phyloP scores from a whole-genome alignment of 192 early-diverging fungal species.

The Ambispora gerdemannii region DNA sequence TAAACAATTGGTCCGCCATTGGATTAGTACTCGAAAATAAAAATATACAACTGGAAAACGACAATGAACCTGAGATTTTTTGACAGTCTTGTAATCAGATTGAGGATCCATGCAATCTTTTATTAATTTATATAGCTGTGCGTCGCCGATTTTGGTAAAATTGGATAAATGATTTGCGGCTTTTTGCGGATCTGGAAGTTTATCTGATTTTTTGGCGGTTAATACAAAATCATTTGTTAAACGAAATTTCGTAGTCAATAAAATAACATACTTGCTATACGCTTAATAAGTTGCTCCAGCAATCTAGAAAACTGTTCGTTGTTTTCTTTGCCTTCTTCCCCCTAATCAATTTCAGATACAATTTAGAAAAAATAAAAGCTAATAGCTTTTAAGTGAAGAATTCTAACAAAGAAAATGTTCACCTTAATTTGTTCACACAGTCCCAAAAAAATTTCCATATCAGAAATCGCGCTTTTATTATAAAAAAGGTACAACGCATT shows the following conservation, averaged over 20 bases:
- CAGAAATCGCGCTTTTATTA: slow-evolving; percentile 49
- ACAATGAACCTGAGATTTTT: slow-evolving; percentile 63
- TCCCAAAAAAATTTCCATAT: slow-evolving; percentile 57
- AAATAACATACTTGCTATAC: slow-evolving; percentile 49
- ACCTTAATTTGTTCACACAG: slow-evolving; percentile 63
- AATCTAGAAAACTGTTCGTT: slow-evolving; percentile 44
- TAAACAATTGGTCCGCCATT: too few relatives aligned
- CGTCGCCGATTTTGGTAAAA: slow-evolving; percentile 68
- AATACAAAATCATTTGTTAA: too few relatives aligned
- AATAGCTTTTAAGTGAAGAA: slow-evolving; percentile 13
- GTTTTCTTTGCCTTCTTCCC: slow-evolving; percentile 41
- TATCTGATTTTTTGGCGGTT: too few relatives aligned
- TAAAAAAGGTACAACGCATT: slow-evolving; percentile 1
- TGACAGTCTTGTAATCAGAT: slow-evolving; percentile 66
- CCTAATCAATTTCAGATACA: slow-evolving; percentile 23
- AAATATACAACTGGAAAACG: too few relatives aligned
- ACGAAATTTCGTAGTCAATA: not conserved
- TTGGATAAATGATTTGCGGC: slow-evolving; percentile 61
- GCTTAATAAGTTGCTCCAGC: slow-evolving; percentile 50
- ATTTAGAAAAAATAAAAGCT: too few relatives aligned
- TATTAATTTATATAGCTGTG: slow-evolving; percentile 62
- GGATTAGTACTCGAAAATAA: not conserved
- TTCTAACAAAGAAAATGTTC: slow-evolving; percentile 24
- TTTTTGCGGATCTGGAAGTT: slow-evolving; percentile 65
- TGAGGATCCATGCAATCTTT: slow-evolving; percentile 68